Evolutionary conservation across 2,329 filamentous ascomycete genomes (phyloP).

Genomic region (Fusarium veterinarium): DNA sequence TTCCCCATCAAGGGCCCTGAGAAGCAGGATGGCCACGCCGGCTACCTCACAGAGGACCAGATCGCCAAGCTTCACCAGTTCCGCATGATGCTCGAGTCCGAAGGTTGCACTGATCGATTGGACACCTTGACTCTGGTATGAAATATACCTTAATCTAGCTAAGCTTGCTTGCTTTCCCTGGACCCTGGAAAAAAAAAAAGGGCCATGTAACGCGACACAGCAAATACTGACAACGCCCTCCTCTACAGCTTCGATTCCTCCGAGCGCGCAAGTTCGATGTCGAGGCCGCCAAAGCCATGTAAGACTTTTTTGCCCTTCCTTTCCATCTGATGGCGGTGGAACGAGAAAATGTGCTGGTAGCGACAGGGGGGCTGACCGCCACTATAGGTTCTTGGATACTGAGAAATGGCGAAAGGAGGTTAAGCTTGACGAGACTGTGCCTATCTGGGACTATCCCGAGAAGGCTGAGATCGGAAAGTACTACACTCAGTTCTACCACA

Average conservation of each 20-base stretch:
- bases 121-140: conserved; percentile 92
- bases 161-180: background rate
- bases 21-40: conserved; percentile 81
- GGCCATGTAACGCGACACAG: conserved; percentile 14
- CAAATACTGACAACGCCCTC: conserved; percentile 21
- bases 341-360: conserved; percentile 22
- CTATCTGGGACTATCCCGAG: conserved; percentile 87
- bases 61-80: conserved; percentile 91
- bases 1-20: conserved; percentile 83
- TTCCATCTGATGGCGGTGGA: conserved; percentile 29
- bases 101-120: conserved; percentile 84
- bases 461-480: conserved; percentile 85
- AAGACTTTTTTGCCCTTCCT: conserved; percentile 20
- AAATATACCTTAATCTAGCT: conserved; percentile 24
- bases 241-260: conserved; percentile 80
- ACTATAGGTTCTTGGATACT: conserved; percentile 83
- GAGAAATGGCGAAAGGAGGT: conserved; percentile 93
- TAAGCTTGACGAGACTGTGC: conserved; percentile 83
- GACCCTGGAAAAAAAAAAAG: conserved; percentile 11
- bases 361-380: conserved; percentile 42
- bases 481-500: conserved; percentile 99
- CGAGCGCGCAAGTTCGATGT: conserved; percentile 97
- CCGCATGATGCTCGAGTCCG: conserved; percentile 83
- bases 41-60: conserved; percentile 86
- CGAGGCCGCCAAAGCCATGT: conserved; percentile 87